These are phyloP conservation scores for Neonectria coccinea DNA, from an alignment of 2,329 filamentous ascomycete species.

Conservation along the genomic window DNA sequence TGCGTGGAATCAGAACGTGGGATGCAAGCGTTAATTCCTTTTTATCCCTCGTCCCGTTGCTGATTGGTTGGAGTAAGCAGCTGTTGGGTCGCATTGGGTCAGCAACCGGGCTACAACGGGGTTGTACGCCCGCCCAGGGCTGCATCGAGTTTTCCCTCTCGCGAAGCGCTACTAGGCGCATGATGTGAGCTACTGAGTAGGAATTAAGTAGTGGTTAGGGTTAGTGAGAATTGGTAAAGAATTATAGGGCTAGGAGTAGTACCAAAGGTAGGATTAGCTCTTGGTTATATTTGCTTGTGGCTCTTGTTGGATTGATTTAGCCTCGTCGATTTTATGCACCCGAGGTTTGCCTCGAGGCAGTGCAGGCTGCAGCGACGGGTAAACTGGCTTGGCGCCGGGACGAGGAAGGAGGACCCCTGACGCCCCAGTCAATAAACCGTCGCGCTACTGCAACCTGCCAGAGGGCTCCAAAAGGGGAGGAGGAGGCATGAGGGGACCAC, in stretches of 20 bases:
- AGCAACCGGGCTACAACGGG: background rate
- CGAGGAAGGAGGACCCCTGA: conserved; percentile 11
- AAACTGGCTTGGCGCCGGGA: background rate
- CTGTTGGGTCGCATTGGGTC: background rate
- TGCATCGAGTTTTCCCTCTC: background rate
- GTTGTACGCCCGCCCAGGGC: background rate
- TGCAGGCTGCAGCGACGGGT: no score
- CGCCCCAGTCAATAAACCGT: conserved; percentile 46
- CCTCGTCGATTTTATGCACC: no score
- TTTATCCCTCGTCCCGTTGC: background rate
- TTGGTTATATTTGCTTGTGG: no score
- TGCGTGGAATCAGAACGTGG: background rate
- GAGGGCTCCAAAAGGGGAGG: background rate
- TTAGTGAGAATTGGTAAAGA: no score
- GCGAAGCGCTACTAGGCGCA: no score
- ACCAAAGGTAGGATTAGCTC: no score
- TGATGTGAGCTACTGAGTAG: no score
- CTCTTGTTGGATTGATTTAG: no score
- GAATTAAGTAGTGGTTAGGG: no score
- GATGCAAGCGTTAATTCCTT: background rate
- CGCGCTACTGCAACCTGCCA: conserved; percentile 44
- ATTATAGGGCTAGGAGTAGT: no score
- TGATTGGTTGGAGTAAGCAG: background rate
- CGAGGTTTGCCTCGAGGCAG: background rate
- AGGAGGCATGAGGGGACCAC: background rate